Evolutionary conservation across 23 red algal genomes (phyloP), one percentile per base, ranked within the genome.

Genomic region (Gracilaria domingensis): DNA sequence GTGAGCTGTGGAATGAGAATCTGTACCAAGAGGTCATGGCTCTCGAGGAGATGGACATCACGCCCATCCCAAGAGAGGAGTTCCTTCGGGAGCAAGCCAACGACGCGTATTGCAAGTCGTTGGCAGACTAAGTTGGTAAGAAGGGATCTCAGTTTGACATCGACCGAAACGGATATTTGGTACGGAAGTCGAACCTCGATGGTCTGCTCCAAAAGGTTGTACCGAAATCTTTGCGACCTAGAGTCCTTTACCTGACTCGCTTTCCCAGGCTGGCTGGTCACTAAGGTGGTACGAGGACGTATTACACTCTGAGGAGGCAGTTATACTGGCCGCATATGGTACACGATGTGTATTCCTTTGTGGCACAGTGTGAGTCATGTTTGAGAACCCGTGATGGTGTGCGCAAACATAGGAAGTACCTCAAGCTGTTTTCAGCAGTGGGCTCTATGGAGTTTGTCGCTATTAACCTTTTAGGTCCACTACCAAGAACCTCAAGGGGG

Each of bases 281-380:
- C 51, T 40, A 0, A 59, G 67, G 84, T 47, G 84, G 70, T 55
- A 53, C 24, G n/a, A 67, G 69, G 34, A 65, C 45, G 17, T 81
- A 91, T 48, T 64, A 91, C 9, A 82, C 87, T 18, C 29, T 91
- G 21, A 58, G 86, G 50, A 61, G 50, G 28, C 23, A 80, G 25
- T 91, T 81, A 48, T 91, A 82, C 48, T 66, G 87, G 87, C 87
- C 87, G 8, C 50, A 64, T 67, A 81, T 91, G 87, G 48, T 34
- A 7, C 13, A 44, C 24, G 87, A 81, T 71, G 57, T 80, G 36
- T 69, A 81, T 21, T 32, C 36, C 57, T 57, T 58, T 45, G 60
- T 81, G 30, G 47, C 0, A 6, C 40, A 81, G 24, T 82, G 74
- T 38, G 37, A 47, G n/a, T 36, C 47, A 0, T 82, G 87, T 48